Conservation (phyloP, 2,329 filamentous ascomycete genomes). For the Botrytis byssoidea region DNA sequence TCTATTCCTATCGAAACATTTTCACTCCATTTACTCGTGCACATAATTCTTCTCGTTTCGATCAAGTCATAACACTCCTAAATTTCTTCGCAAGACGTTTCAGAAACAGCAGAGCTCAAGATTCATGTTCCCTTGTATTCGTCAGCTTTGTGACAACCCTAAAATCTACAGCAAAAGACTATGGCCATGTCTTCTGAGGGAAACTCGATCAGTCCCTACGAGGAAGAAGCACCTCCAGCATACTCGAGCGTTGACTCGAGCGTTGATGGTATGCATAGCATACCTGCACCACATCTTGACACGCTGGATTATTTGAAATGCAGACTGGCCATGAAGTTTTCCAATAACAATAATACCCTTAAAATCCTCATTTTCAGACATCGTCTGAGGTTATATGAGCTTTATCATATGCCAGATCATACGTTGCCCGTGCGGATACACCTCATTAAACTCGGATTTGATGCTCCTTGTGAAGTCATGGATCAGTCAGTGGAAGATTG, state of each 20-base stretch:
- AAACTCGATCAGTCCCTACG: not conserved
- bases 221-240: not conserved
- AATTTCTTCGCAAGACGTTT: not conserved
- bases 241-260: not conserved
- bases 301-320: not conserved
- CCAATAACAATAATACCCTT: not conserved
- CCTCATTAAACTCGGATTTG: not conserved
- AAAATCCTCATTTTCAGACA: not conserved
- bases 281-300: not conserved
- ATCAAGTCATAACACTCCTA: not conserved
- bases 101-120: not conserved
- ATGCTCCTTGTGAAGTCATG: not conserved
- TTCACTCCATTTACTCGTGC: not conserved
- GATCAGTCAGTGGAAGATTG: not conserved
- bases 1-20: not conserved
- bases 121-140: not conserved
- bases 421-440: not conserved
- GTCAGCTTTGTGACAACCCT: not conserved
- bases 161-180: not conserved
- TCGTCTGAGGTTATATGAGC: slow-evolving; percentile 2
- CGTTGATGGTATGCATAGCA: not conserved
- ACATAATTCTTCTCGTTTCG: not conserved
- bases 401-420: not conserved
- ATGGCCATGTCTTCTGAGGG: not conserved
- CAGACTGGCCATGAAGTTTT: not conserved